These are phyloP conservation scores for Penicillium sp. DNA, from an alignment of 2,329 filamentous ascomycete genomes.

Conservation along the genomic window DNA sequence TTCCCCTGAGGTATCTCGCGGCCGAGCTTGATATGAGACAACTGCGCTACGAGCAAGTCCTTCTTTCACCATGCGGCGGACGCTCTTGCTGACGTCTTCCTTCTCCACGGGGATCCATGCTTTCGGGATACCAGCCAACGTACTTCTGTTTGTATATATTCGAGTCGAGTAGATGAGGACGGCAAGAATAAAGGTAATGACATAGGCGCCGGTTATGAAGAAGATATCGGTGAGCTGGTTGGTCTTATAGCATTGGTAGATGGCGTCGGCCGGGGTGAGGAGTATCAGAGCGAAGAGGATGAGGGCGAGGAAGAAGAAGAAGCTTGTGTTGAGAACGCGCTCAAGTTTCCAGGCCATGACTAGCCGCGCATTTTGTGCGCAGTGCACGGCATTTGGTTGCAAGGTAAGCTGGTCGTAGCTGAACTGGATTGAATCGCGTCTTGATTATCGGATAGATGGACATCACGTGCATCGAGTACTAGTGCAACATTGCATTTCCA, in stretches of 20 bases:
- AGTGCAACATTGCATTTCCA: not conserved
- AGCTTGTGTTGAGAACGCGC: slow-evolving; percentile 75
- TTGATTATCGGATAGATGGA: not conserved
- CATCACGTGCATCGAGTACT: not conserved
- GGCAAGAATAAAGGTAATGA: slow-evolving; percentile 69
- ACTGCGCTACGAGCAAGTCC: slow-evolving; percentile 74
- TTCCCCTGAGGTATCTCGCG: slow-evolving; percentile 58
- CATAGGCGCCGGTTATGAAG: slow-evolving; percentile 73
- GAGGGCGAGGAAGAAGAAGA: slow-evolving; percentile 74
- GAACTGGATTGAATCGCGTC: not conserved
- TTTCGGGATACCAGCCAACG: slow-evolving; percentile 81
- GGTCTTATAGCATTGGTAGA: slow-evolving; percentile 71
- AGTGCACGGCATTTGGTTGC: slow-evolving; percentile 10
- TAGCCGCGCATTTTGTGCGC: slow-evolving; percentile 20
- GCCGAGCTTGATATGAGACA: slow-evolving; percentile 75
- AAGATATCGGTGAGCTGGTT: slow-evolving; percentile 75
- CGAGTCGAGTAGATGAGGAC: slow-evolving; percentile 76
- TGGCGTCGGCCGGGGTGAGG: slow-evolving; percentile 75
- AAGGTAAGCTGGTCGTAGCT: not conserved
- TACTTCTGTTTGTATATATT: slow-evolving; percentile 81
- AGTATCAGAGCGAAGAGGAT: slow-evolving; percentile 72
- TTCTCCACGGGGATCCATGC: slow-evolving; percentile 82
- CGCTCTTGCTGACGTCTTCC: slow-evolving; percentile 72
- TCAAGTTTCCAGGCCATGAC: slow-evolving; percentile 54
- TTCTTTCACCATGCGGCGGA: slow-evolving; percentile 72